phyloP scores from a whole-genome alignment of 495 filamentous ascomycete genomes.

The Daldinia bambusicola region DNA sequence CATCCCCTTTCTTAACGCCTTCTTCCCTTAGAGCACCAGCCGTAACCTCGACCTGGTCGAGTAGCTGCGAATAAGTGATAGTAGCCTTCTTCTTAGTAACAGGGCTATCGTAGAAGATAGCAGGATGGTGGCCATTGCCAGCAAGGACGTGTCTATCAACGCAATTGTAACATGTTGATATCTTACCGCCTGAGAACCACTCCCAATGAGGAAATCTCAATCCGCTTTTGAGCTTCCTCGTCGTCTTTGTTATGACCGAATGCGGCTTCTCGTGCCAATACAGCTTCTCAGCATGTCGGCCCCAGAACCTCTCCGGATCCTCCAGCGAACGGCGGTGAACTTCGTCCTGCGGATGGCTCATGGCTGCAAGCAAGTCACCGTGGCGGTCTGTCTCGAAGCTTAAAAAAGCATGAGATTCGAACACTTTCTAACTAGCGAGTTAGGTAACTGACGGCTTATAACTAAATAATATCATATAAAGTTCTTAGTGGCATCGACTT shows the following conservation, averaged over 20 bases:
- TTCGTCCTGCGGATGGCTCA: slow-evolving; percentile 60
- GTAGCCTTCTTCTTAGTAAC: slow-evolving; percentile 79
- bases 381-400: slow-evolving; percentile 4
- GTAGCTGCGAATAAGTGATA: slow-evolving; percentile 77
- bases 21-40: slow-evolving; percentile 86
- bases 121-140: slow-evolving; percentile 75
- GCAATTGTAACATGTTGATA: slow-evolving; percentile 91
- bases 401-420: slow-evolving; percentile 10
- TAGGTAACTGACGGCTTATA: no score
- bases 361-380: slow-evolving; percentile 5
- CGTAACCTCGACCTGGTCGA: slow-evolving; percentile 84
- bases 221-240: slow-evolving; percentile 55
- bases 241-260: slow-evolving; percentile 53
- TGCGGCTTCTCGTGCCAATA: slow-evolving; percentile 82
- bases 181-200: slow-evolving; percentile 90
- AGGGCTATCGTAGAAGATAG: slow-evolving; percentile 89
- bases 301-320: slow-evolving; percentile 80
- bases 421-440: neutral
- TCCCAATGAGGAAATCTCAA: slow-evolving; percentile 69
- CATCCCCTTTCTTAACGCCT: slow-evolving; percentile 85
- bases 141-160: slow-evolving; percentile 85
- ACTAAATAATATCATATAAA: neutral
- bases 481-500: slow-evolving; percentile 1
- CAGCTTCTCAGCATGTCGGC: slow-evolving; percentile 74
- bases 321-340: slow-evolving; percentile 64